Evolutionary conservation across 495 filamentous ascomycete genomes (phyloP), one percentile per base, ranked within the genome.

Genomic region (Hypoxylon fragiforme): DNA sequence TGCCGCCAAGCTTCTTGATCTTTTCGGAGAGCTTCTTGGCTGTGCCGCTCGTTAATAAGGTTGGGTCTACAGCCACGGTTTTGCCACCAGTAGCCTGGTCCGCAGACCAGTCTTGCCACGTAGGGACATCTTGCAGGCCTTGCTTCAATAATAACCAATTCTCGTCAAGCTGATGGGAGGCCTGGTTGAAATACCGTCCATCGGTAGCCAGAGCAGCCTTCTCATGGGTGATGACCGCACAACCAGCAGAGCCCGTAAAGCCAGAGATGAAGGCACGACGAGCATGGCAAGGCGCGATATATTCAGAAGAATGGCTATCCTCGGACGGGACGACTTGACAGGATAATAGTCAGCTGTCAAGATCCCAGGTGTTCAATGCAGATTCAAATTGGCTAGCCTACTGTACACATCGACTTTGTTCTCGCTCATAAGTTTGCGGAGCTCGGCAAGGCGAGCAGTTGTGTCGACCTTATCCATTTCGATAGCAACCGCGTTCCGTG

Each of bases 121-220:
- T 97, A 5, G 90, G 92, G 20, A 97, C 91, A 68, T 95, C 91
- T 60, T 91, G 88, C 13, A 96, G 72, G 4, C 95, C 95, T 64
- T 92, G 88, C 76, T 97, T 99, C 60, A 99, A 74, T 8, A 99
- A 81, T 31, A 79, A 68, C 95, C 95, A 99, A 70, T 97, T 97
- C 56, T 68, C 77, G 66, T 97, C 95, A 28, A 99, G 81, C 70
- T 99, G 92, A 63, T 94, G 88, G 37, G 84, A 75, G 38, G 95
- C 95, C 71, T 99, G 95, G 73, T 97, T 97, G 78, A 97, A 97
- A 72, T 99, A 99, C 35, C 95, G 87, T 16, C 95, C 95, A 69
- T 99, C 95, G 21, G 95, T 99, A 16, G 92, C 88, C 31, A 99
- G 75, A 14, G 91, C 89, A 1, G 95, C 95, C 70, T 92, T 91